Conservation (phyloP, 164 flowering plant genomes). For the Taxillus chinensis region DNA sequence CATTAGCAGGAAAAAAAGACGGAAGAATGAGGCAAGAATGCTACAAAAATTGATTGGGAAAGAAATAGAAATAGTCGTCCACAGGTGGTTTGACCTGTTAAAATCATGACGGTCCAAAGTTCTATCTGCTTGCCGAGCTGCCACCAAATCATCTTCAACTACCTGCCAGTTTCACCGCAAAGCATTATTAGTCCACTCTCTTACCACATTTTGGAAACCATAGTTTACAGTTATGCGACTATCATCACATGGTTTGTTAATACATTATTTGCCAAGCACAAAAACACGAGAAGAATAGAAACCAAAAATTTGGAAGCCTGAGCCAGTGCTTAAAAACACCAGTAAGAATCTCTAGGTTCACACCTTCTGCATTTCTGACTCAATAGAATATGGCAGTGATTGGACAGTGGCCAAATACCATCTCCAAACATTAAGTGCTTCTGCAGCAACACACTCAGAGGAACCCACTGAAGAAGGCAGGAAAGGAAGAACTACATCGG, state of each 20-base stretch:
- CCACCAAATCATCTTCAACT: slow-evolving; percentile 79
- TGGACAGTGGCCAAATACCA: slow-evolving; percentile 73
- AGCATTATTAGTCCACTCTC: too few relatives aligned
- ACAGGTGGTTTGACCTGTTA: slow-evolving; percentile 48
- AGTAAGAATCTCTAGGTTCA: not conserved
- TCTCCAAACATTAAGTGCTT: slow-evolving; percentile 65
- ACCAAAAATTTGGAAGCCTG: too few relatives aligned
- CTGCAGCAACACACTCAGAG: slow-evolving; percentile 15
- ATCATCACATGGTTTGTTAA: too few relatives aligned
- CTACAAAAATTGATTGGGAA: too few relatives aligned
- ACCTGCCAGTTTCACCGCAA: slow-evolving; percentile 26
- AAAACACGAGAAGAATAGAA: too few relatives aligned
- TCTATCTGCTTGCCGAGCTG: slow-evolving; percentile 72
- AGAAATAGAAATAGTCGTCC: too few relatives aligned
- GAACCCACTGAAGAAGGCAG: slow-evolving; percentile 40
- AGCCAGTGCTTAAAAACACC: not conserved
- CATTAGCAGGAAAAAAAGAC: too few relatives aligned
- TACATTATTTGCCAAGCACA: too few relatives aligned
- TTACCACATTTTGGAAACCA: too few relatives aligned
- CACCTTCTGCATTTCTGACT: slow-evolving; percentile 73
- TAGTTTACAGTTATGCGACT: too few relatives aligned
- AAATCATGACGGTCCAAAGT: slow-evolving; percentile 60
- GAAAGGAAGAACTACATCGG: slow-evolving; percentile 83
- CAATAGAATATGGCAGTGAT: slow-evolving; percentile 61
- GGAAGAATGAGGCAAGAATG: not conserved